phyloP scores from a whole-genome alignment of 192 early-diverging fungal genomes.

The Phlyctochytrium bullatum region DNA sequence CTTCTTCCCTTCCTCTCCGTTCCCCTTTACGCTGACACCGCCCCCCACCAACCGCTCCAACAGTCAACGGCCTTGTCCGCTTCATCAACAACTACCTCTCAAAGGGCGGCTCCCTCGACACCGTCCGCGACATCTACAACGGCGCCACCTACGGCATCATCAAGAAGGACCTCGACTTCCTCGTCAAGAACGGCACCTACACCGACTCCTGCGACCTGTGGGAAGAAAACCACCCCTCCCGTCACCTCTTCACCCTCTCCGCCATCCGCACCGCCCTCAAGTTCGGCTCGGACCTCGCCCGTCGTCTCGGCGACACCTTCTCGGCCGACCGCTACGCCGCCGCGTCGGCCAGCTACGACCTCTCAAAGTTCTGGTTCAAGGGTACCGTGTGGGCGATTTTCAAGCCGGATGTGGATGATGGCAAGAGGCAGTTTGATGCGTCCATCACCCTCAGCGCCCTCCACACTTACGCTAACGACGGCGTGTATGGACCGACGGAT shows the following conservation, averaged over 20 bases:
- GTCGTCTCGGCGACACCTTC: constrained; percentile 26
- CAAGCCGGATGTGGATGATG: constrained; percentile 32
- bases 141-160: constrained; percentile 33
- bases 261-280: constrained; percentile 59
- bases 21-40: too few species aligned
- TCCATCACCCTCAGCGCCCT: constrained; percentile 57
- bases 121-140: constrained; percentile 1
- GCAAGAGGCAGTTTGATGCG: constrained; percentile 56
- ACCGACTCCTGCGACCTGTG: constrained; percentile 58
- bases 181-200: constrained; percentile 43
- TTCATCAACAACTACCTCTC: constrained; percentile 20
- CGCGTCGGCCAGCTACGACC: constrained; percentile 31
- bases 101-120: not conserved
- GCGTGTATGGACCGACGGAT: not conserved
- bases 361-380: constrained; percentile 22
- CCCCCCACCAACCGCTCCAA: too few species aligned
- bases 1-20: too few species aligned
- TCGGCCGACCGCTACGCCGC: constrained; percentile 34
- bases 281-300: constrained; percentile 52
- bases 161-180: constrained; percentile 60
- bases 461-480: constrained; percentile 14
- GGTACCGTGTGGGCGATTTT: constrained; percentile 41
- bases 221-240: constrained; percentile 71
- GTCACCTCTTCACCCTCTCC: constrained; percentile 67
- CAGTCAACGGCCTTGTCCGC: too few species aligned